A percentile compares a stretch with the other conserved stretches of the same genome.
Evolutionary conservation across 2,329 filamentous ascomycete species (phyloP).

Genomic region (Botryosphaeria dothidea): DNA sequence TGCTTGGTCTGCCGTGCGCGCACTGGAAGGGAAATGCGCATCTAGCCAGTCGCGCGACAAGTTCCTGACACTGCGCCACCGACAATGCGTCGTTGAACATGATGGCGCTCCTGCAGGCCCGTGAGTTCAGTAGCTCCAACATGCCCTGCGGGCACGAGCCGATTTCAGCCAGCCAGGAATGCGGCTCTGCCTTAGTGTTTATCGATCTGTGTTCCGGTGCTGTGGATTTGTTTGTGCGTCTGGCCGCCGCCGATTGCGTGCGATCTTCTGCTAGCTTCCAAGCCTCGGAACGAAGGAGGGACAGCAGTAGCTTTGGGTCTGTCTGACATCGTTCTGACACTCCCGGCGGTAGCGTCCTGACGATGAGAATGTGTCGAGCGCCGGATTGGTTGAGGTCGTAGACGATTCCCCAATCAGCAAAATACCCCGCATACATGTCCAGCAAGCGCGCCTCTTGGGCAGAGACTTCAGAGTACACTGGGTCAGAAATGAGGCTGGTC

Average conservation of each 20-base stretch:
- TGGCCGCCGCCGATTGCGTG: constrained; percentile 16
- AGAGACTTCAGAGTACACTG: constrained; percentile 67
- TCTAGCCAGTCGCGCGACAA: constrained; percentile 59
- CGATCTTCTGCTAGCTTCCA: constrained; percentile 62
- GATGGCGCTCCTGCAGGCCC: constrained; percentile 75
- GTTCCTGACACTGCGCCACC: constrained; percentile 55
- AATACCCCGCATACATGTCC: constrained; percentile 53
- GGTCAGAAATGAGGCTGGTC: constrained; percentile 44
- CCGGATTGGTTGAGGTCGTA: constrained; percentile 51
- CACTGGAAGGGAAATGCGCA: constrained; percentile 81
- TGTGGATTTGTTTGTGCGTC: background rate
- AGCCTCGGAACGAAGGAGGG: constrained; percentile 72
- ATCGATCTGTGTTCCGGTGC: constrained; percentile 2
- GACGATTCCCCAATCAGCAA: constrained; percentile 73
- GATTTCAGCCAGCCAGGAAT: constrained; percentile 62
- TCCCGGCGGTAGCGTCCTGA: constrained; percentile 65
- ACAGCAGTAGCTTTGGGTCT: constrained; percentile 71
- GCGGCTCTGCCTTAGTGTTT: background rate
- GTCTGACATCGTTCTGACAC: constrained; percentile 75
- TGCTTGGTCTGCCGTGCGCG: constrained; percentile 67
- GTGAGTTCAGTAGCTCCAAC: constrained; percentile 73
- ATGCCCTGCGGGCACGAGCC: constrained; percentile 73
- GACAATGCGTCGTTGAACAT: constrained; percentile 80
- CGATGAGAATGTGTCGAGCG: constrained; percentile 38
- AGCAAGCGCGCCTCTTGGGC: constrained; percentile 63